These are phyloP conservation scores for Jimgerdemannia lactiflua DNA, from an alignment of 192 early-diverging fungal species.

Conservation along the genomic window DNA sequence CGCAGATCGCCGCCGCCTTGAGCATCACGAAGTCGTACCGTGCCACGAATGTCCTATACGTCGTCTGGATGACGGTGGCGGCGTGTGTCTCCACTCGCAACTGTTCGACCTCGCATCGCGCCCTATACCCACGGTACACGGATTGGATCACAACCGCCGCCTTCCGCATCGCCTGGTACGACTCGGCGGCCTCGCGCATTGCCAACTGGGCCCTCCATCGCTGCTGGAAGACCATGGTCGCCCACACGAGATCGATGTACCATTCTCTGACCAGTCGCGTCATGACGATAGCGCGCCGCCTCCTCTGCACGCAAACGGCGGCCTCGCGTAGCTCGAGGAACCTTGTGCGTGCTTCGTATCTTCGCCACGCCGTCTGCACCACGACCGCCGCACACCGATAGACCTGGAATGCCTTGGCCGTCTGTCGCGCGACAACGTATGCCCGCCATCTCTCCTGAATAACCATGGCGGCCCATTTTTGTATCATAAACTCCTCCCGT, in stretches of 20 bases:
- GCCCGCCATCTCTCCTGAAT: slow-evolving; percentile 27
- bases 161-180: background rate
- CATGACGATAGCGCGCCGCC: slow-evolving; percentile 19
- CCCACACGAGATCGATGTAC: slow-evolving; percentile 16
- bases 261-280: slow-evolving; percentile 9
- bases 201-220: slow-evolving; percentile 10
- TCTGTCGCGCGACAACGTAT: slow-evolving; percentile 6
- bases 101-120: slow-evolving; percentile 5
- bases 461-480: slow-evolving; percentile 24
- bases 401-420: slow-evolving; percentile 18
- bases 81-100: slow-evolving; percentile 3
- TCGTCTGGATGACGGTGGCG: slow-evolving; percentile 20
- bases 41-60: slow-evolving; percentile 19
- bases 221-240: slow-evolving; percentile 21
- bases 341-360: slow-evolving; percentile 10
- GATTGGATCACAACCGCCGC: slow-evolving; percentile 5
- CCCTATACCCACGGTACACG: background rate
- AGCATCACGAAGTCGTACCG: slow-evolving; percentile 21
- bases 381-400: slow-evolving; percentile 10
- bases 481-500: background rate
- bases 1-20: slow-evolving; percentile 17
- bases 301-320: slow-evolving; percentile 13
- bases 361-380: slow-evolving; percentile 17
- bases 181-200: background rate
- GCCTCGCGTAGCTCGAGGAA: slow-evolving; percentile 15